phyloP scores from a whole-genome alignment of 352 stramenopile species.

The Blastocystis hominis region DNA sequence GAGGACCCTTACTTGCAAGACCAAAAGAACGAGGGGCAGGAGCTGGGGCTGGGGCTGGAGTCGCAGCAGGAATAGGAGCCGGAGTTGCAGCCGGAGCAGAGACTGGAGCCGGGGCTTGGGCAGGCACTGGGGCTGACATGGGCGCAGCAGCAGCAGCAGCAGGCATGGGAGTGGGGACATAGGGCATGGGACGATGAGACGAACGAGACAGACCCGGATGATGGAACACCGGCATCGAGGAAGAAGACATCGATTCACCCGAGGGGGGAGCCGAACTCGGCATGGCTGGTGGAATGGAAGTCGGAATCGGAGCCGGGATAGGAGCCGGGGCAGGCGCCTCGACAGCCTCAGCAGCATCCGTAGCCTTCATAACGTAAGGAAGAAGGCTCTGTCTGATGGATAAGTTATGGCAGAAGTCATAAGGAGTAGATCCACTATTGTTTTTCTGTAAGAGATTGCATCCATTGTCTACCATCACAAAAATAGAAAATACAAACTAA shows the following conservation, averaged over 20 bases:
- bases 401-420: slow-evolving; percentile 28
- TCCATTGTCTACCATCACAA: slow-evolving; percentile 14
- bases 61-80: not conserved
- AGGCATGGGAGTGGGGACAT: not conserved
- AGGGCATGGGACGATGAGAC: not conserved
- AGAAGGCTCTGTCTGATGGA: slow-evolving; percentile 24
- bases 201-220: not conserved
- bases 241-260: not conserved
- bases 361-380: slow-evolving; percentile 28
- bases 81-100: not conserved
- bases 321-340: not conserved
- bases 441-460: slow-evolving; percentile 43
- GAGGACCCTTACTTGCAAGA: slow-evolving; percentile 13
- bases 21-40: not conserved
- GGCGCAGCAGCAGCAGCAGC: not conserved
- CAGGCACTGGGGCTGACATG: not conserved
- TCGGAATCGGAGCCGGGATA: not conserved
- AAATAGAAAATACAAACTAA: not conserved
- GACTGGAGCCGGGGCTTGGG: not conserved
- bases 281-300: not conserved
- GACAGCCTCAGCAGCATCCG: not conserved
- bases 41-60: not conserved
- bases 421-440: not conserved
- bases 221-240: not conserved
- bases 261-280: not conserved